These are phyloP conservation scores for Baeospora myosura DNA, from an alignment of 1,284 basidiomycete species.

Conservation along the genomic window DNA sequence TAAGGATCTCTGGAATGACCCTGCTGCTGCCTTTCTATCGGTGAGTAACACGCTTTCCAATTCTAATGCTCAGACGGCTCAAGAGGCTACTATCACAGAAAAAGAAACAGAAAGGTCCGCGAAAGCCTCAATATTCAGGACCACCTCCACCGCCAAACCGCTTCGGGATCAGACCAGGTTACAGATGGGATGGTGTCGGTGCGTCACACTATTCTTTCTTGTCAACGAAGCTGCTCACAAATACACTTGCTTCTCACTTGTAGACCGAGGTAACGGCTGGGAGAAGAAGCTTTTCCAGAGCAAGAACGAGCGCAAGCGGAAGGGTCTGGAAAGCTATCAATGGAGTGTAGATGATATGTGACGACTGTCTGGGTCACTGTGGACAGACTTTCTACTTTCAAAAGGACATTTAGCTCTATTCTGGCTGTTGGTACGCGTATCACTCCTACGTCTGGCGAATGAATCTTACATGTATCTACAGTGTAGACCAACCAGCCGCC, in stretches of 20 bases:
- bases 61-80: constrained; percentile 3
- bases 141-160: constrained; percentile 90
- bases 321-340: constrained; percentile 63
- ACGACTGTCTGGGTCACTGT: too few species aligned
- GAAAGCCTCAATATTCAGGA: constrained; percentile 80
- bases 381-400: too few species aligned
- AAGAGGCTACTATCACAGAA: constrained; percentile 38
- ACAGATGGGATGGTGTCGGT: constrained; percentile 97
- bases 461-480: too few species aligned
- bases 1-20: constrained; percentile 88
- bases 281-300: constrained; percentile 89
- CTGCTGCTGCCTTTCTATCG: constrained; percentile 86
- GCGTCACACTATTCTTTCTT: constrained; percentile 24
- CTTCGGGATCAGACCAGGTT: constrained; percentile 91
- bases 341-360: constrained; percentile 93
- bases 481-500: too few species aligned
- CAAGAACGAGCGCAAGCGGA: constrained; percentile 66
- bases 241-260: too few species aligned
- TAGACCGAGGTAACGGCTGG: constrained; percentile 90
- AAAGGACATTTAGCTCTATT: too few species aligned
- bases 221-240: constrained; percentile 10
- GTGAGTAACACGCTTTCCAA: constrained; percentile 38
- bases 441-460: too few species aligned
- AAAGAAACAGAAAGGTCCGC: constrained; percentile 66
- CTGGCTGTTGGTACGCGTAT: too few species aligned